Percentiles rank a stretch among this genome's conserved stretches.
Conservation (phyloP, 2,329 filamentous ascomycete genomes). For the Paecilomyces dactylethromorphus region DNA sequence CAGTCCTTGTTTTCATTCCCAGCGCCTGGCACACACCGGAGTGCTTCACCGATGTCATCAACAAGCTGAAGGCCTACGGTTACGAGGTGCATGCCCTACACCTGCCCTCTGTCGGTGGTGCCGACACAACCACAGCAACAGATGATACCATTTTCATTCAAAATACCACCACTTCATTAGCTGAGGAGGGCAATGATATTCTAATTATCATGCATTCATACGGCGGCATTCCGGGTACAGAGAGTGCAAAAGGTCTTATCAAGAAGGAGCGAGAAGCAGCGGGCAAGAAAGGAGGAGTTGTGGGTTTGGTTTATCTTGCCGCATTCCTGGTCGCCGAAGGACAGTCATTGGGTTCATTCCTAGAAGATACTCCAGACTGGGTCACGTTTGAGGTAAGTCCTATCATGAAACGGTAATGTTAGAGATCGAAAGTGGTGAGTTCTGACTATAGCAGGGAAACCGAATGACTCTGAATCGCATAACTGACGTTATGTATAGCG, state of each 20-base stretch:
- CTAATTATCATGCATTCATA: slow-evolving; percentile 30
- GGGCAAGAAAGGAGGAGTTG: slow-evolving; percentile 25
- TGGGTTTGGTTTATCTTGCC: slow-evolving; percentile 19
- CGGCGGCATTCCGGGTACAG: slow-evolving; percentile 24
- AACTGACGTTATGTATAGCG: slow-evolving; percentile 29
- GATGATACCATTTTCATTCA: slow-evolving; percentile 26
- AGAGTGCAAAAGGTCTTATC: slow-evolving; percentile 20
- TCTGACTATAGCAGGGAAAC: not conserved
- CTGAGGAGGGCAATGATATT: slow-evolving; percentile 26
- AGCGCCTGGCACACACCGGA: slow-evolving; percentile 27
- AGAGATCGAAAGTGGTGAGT: not conserved
- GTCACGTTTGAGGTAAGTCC: not conserved
- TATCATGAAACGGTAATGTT: not conserved
- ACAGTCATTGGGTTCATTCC: not conserved
- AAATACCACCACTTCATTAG: slow-evolving; percentile 12
- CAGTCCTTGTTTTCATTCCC: slow-evolving; percentile 29
- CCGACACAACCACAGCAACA: slow-evolving; percentile 20
- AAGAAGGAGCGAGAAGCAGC: slow-evolving; percentile 17
- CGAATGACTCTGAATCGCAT: slow-evolving; percentile 3
- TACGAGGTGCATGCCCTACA: slow-evolving; percentile 22
- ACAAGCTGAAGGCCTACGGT: slow-evolving; percentile 20
- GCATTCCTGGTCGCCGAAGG: slow-evolving; percentile 9
- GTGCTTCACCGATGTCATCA: slow-evolving; percentile 17
- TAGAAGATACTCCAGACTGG: not conserved
- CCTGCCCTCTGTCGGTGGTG: slow-evolving; percentile 19